Conservation (phyloP, 805 yeast species). For the Yarrowia sp. region DNA sequence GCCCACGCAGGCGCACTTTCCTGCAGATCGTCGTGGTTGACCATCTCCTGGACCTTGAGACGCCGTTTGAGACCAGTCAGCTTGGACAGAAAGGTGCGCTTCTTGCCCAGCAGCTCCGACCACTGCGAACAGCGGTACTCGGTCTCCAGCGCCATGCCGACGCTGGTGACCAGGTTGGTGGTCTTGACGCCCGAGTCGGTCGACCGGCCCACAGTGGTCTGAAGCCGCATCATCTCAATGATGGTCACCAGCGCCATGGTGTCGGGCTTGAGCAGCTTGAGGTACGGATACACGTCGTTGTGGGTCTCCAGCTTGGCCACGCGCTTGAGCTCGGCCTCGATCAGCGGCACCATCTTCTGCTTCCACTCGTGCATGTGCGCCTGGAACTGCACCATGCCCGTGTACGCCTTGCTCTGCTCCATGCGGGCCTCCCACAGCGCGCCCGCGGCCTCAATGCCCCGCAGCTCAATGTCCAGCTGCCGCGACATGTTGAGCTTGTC, state of each 20-base stretch:
- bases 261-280: slow-evolving; percentile 74
- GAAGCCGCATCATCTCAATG: slow-evolving; percentile 75
- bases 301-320: slow-evolving; percentile 48
- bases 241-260: slow-evolving; percentile 85
- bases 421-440: slow-evolving; percentile 88
- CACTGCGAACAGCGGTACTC: slow-evolving; percentile 60
- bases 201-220: slow-evolving; percentile 67
- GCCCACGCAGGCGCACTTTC: slow-evolving; percentile 57
- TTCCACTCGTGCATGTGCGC: slow-evolving; percentile 82
- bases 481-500: slow-evolving; percentile 76
- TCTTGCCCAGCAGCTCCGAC: slow-evolving; percentile 39
- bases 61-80: slow-evolving; percentile 22
- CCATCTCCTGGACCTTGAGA: slow-evolving; percentile 14
- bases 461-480: slow-evolving; percentile 75
- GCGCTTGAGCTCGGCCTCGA: slow-evolving; percentile 70
- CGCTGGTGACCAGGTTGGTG: slow-evolving; percentile 78
- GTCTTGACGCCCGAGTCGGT: slow-evolving; percentile 79
- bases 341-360: slow-evolving; percentile 69
- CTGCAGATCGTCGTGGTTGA: slow-evolving; percentile 14
- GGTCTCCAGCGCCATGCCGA: slow-evolving; percentile 83
- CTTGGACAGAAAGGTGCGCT: slow-evolving; percentile 19
- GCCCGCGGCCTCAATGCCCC: slow-evolving; percentile 83
- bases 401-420: slow-evolving; percentile 52
- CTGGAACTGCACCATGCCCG: slow-evolving; percentile 21
- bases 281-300: slow-evolving; percentile 58